Evolutionary conservation across 768 basidiomycete genomes (phyloP), one percentile per base, ranked within the genome.

Genomic region (Inosperma sp.): DNA sequence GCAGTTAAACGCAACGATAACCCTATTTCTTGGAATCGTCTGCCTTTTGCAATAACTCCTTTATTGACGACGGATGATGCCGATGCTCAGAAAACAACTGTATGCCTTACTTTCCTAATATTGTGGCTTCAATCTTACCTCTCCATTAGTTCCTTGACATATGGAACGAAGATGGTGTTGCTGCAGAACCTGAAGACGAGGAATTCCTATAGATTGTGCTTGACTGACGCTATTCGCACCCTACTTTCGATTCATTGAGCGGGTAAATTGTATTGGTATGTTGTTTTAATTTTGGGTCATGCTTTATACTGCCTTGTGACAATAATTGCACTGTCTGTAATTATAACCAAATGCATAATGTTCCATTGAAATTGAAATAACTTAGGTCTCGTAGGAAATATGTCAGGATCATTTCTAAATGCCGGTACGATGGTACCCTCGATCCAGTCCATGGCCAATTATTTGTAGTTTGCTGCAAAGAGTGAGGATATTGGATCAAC

Each of bases 161-260:
- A 47, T 92, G 88, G 86, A 85, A 83, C 46, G 88, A 86, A 61
- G 88, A 90, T 58, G 88, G 88, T 21, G 74, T 87, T 29, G 72
- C 73, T 12, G 82, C 78, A 3, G 88, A 90, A 65, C 78, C 78
- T 21, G 76, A 78, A 59, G 82, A 81, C 37, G 73, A 80, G 12
- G 61, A 64, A 55, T 64, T 64, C 36, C 50, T 64, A 12, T 64
- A 58, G 53, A 51, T 23, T 14, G 12, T n/a, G 26, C 26, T 36
- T 46, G 41, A 16, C 31, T 42, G 36, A 51, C 14, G 26, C 19
- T 23, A 45, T 45, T 23, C 33, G 42, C 49, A 30, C 30, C 19
- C 17, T 21, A 41, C 17, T 43, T 13, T 40, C 31, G n/a, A 25
- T 35, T 42, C 49, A 9, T 44, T 23, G 14, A 5, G 13, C n/a